phyloP scores from a whole-genome alignment of 257 asterid genomes.

The Penstemon newberryi region DNA sequence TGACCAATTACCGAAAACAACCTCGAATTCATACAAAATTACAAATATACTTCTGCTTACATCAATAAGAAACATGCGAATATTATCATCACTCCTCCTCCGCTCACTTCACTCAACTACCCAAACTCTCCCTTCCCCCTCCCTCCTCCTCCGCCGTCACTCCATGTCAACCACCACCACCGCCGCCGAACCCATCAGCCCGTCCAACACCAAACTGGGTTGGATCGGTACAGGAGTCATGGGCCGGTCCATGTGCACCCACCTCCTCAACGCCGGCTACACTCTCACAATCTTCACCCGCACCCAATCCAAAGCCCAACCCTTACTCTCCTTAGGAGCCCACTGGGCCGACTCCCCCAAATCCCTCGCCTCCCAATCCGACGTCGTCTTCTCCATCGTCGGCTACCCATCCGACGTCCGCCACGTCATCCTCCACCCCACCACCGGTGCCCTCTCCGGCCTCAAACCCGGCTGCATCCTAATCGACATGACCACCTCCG shows the following conservation, averaged over 20 bases:
- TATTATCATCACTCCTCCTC: constrained; percentile 29
- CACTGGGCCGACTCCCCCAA: constrained; percentile 80
- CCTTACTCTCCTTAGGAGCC: constrained; percentile 79
- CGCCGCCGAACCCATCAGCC: constrained; percentile 41
- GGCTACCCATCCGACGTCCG: constrained; percentile 96
- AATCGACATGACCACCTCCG: constrained; percentile 92
- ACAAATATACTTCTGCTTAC: too few relatives aligned
- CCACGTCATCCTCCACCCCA: constrained; percentile 71
- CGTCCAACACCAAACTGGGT: constrained; percentile 68
- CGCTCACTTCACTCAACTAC: constrained; percentile 35
- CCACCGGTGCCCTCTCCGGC: constrained; percentile 69
- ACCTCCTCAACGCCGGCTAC: constrained; percentile 87
- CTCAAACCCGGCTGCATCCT: constrained; percentile 66
- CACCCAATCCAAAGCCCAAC: constrained; percentile 75
- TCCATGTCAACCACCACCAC: constrained; percentile 50
- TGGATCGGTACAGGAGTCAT: constrained; percentile 96
- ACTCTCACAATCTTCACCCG: constrained; percentile 76
- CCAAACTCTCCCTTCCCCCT: constrained; percentile 5
- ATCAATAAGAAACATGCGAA: constrained; percentile 32
- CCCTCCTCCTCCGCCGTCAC: constrained; percentile 37
- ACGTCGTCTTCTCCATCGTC: constrained; percentile 84
- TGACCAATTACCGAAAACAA: too few relatives aligned
- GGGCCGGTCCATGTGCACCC: constrained; percentile 91
- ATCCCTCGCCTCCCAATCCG: constrained; percentile 73
- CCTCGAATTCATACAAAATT: too few relatives aligned